A percentile compares a stretch with the other conserved stretches of the same genome.
phyloP scores from a whole-genome alignment of 768 basidiomycete genomes.

The Mycena albidolilacea region DNA sequence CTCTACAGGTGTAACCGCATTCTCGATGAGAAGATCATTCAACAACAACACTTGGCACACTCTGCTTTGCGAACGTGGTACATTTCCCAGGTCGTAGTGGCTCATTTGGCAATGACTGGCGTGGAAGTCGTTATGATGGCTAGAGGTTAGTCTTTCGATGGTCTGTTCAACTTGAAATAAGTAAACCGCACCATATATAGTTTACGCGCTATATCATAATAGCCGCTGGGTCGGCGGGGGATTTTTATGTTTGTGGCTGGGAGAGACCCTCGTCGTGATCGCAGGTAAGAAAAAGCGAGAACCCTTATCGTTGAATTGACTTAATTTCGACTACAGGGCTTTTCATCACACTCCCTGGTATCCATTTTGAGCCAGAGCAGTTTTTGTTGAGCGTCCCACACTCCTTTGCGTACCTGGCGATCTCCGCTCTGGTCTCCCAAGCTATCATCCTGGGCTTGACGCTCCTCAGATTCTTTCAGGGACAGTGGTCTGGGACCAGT shows the following conservation, averaged over 20 bases:
- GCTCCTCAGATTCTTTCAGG: constrained; percentile 17
- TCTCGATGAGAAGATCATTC: constrained; percentile 21
- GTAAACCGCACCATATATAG: constrained; percentile 3
- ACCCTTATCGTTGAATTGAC: not conserved
- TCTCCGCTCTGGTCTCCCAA: constrained; percentile 30
- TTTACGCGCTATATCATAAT: constrained; percentile 35
- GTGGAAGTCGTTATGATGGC: constrained; percentile 39
- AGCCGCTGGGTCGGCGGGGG: constrained; percentile 24
- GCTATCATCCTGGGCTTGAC: constrained; percentile 32
- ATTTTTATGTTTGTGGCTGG: constrained; percentile 17
- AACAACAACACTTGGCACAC: constrained; percentile 7
- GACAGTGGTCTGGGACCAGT: constrained; percentile 34
- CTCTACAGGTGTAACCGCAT: constrained; percentile 31
- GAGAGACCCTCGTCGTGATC: constrained; percentile 27
- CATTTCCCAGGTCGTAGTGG: constrained; percentile 29
- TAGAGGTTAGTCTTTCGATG: constrained; percentile 19
- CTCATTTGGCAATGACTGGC: constrained; percentile 33
- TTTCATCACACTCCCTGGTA: constrained; percentile 26
- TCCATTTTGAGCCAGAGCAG: constrained; percentile 23
- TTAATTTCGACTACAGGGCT: constrained; percentile 1
- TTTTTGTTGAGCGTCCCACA: constrained; percentile 15
- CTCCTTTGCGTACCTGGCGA: constrained; percentile 34
- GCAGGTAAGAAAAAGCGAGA: constrained; percentile 2
- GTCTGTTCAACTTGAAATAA: not conserved
- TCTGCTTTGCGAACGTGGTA: constrained; percentile 34